These are phyloP conservation scores for barley (Hordeum vulgare) DNA, from an alignment of 176 grass and related monocot species.

Conservation along the genomic window MorexV3_pseudomolecules_assembly NC_058519.1:532979637-532980136, in stretches of 20 bases:
- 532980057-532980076: slow-evolving; percentile 61
- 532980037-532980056: slow-evolving; percentile 73
- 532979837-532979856: too few species aligned
- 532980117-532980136: too few species aligned
- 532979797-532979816: too few species aligned
- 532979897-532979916: too few species aligned
- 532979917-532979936: too few species aligned
- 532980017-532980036: slow-evolving; percentile 79
- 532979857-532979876: too few species aligned
- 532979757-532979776: not conserved
- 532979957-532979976: too few species aligned
- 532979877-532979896: too few species aligned
- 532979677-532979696: slow-evolving; percentile 54
- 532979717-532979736: slow-evolving; percentile 74
- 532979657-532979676: slow-evolving; percentile 42
- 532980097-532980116: not conserved
- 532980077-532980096: slow-evolving; percentile 66
- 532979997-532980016: not conserved
- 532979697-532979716: slow-evolving; percentile 40
- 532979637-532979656: slow-evolving; percentile 61
- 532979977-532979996: not conserved
- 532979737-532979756: slow-evolving; percentile 49
- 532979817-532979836: too few species aligned
- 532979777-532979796: too few species aligned
- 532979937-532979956: not conserved